These are phyloP conservation scores for Picea glauca DNA, from an alignment of 75 land plant genomes.

Conservation along the genomic window DNA sequence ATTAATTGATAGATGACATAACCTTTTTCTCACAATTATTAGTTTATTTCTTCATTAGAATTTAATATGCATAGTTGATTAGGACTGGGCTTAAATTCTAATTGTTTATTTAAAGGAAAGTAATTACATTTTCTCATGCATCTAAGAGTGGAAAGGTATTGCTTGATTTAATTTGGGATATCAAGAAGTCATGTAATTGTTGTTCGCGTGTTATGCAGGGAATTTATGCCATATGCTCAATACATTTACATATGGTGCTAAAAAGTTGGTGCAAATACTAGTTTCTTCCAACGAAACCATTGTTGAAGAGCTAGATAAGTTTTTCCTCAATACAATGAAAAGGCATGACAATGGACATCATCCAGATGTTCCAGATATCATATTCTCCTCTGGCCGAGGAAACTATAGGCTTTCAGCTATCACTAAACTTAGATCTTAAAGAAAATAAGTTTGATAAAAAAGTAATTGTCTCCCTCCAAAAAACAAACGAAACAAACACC, in stretches of 20 bases:
- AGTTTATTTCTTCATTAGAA: too few relatives aligned
- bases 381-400: background rate
- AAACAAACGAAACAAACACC: background rate
- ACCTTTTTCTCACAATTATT: too few relatives aligned
- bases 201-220: constrained; percentile 17
- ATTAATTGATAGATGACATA: too few relatives aligned
- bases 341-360: constrained; percentile 78
- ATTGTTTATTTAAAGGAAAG: too few relatives aligned
- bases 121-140: too few relatives aligned
- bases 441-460: background rate
- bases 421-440: background rate
- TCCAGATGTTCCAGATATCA: constrained; percentile 66
- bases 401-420: background rate
- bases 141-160: too few relatives aligned
- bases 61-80: too few relatives aligned
- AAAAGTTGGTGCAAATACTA: constrained; percentile 61
- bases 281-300: constrained; percentile 38
- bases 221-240: constrained; percentile 79
- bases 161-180: too few relatives aligned
- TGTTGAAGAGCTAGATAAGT: constrained; percentile 41
- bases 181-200: too few relatives aligned
- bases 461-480: background rate
- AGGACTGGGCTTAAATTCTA: too few relatives aligned
- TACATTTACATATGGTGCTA: constrained; percentile 86
- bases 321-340: constrained; percentile 68